These are phyloP conservation scores for Apiosordaria backusii DNA, from an alignment of 495 filamentous ascomycete species.

Conservation along the genomic window DNA sequence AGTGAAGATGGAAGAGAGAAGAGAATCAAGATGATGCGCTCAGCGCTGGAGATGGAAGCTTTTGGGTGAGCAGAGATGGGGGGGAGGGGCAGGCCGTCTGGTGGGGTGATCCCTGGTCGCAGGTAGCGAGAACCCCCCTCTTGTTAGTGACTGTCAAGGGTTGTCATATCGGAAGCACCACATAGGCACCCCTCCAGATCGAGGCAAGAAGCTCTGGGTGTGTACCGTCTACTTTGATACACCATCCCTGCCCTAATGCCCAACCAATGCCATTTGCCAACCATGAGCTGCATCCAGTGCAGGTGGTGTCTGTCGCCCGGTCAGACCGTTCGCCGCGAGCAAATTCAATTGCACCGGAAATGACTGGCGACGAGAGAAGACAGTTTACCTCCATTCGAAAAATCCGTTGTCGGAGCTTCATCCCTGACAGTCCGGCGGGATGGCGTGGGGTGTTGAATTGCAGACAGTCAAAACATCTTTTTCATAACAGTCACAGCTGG, in stretches of 20 bases:
- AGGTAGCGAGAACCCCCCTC: constrained; percentile 16
- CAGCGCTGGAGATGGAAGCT: constrained; percentile 22
- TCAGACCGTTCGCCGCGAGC: background rate
- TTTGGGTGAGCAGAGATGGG: constrained; percentile 20
- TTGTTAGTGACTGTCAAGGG: constrained; percentile 25
- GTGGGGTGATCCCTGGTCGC: constrained; percentile 31
- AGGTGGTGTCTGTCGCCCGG: background rate
- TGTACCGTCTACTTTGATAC: background rate
- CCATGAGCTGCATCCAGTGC: constrained; percentile 3
- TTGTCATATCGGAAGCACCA: constrained; percentile 10
- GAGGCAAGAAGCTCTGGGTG: constrained; percentile 6
- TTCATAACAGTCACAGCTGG: background rate
- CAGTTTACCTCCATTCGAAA: background rate
- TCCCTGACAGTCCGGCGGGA: constrained; percentile 7
- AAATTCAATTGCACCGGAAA: background rate
- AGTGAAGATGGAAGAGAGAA: constrained; percentile 6
- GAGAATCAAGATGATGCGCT: constrained; percentile 11
- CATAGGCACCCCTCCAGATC: constrained; percentile 11
- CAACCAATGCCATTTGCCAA: background rate
- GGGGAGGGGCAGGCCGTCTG: constrained; percentile 32
- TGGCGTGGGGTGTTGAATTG: constrained; percentile 5
- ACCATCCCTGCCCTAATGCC: constrained; percentile 15
- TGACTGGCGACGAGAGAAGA: constrained; percentile 8
- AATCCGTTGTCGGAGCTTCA: constrained; percentile 26
- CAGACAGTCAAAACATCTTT: background rate